phyloP scores from a whole-genome alignment of 306 rosid genomes.

The Sicyos edulis region DNA sequence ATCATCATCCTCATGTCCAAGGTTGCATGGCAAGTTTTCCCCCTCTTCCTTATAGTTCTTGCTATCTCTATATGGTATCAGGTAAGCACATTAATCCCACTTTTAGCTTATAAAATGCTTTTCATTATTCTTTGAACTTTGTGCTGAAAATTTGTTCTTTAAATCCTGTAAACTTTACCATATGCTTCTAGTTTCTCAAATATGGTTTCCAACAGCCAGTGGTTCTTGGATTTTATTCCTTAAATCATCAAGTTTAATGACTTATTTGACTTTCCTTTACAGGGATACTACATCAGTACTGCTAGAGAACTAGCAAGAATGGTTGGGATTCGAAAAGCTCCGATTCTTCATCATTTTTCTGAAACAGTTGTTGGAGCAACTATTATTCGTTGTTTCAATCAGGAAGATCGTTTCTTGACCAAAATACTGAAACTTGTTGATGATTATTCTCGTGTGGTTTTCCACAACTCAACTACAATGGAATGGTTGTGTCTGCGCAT shows the following conservation, averaged over 20 bases:
- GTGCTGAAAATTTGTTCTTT: neutral
- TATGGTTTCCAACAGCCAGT: neutral
- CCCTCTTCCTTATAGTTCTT: slow-evolving; percentile 49
- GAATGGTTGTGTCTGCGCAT: slow-evolving; percentile 77
- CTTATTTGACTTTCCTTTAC: slow-evolving; percentile 21
- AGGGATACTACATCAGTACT: slow-evolving; percentile 71
- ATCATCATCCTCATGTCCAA: slow-evolving; percentile 67
- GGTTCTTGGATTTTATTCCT: neutral
- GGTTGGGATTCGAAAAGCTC: slow-evolving; percentile 76
- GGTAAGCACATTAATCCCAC: slow-evolving; percentile 30
- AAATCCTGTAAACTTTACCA: neutral
- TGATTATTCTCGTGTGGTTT: slow-evolving; percentile 63
- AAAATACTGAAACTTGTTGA: slow-evolving; percentile 43
- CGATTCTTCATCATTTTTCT: slow-evolving; percentile 77
- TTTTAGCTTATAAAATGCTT: neutral
- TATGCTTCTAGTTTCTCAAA: neutral
- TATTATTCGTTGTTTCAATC: slow-evolving; percentile 66
- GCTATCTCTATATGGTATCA: slow-evolving; percentile 73
- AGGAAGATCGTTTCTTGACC: slow-evolving; percentile 45
- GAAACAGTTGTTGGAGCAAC: slow-evolving; percentile 62
- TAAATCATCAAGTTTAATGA: neutral
- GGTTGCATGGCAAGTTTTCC: slow-evolving; percentile 75
- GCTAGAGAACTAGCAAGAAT: slow-evolving; percentile 81
- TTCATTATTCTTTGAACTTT: neutral
- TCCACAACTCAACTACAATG: slow-evolving; percentile 74